phyloP scores from a whole-genome alignment of 1,284 basidiomycete genomes.

The Rhodotorula sp. region DNA sequence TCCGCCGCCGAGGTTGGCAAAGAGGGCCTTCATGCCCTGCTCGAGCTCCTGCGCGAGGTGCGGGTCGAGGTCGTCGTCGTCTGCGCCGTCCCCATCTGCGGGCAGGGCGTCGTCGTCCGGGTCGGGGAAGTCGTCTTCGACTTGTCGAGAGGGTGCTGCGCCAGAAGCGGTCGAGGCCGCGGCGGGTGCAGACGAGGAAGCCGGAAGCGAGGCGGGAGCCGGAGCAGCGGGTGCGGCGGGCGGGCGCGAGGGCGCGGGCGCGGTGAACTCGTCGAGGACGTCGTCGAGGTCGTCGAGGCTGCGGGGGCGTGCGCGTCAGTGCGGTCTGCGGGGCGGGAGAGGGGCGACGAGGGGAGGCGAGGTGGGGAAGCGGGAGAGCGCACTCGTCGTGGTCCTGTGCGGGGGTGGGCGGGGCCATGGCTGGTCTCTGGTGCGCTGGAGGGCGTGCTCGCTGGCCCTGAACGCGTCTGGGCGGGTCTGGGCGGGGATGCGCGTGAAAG shows the following conservation, averaged over 20 bases:
- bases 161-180: constrained; percentile 46
- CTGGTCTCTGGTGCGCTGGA: not conserved
- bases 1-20: constrained; percentile 62
- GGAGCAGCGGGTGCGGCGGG: constrained; percentile 45
- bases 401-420: constrained; percentile 23
- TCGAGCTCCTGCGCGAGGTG: constrained; percentile 73
- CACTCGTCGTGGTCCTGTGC: constrained; percentile 25
- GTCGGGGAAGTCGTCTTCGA: constrained; percentile 55
- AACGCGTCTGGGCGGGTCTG: too few species aligned
- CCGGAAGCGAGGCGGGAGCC: constrained; percentile 31
- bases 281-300: constrained; percentile 41
- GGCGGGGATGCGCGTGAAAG: too few species aligned
- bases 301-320: not conserved
- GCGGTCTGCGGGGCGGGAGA: not conserved
- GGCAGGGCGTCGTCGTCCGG: constrained; percentile 50
- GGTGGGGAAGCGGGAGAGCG: constrained; percentile 1
- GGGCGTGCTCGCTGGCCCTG: too few species aligned
- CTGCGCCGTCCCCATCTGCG: constrained; percentile 1
- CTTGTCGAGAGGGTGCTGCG: constrained; percentile 16
- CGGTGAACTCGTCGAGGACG: constrained; percentile 54
- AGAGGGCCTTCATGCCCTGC: constrained; percentile 79
- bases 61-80: constrained; percentile 42
- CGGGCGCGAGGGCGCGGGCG: constrained; percentile 51
- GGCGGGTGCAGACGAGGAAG: constrained; percentile 41
- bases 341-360: not conserved